Conservation (phyloP, 352 stramenopile genomes). For the Phytophthora rubi region DNA sequence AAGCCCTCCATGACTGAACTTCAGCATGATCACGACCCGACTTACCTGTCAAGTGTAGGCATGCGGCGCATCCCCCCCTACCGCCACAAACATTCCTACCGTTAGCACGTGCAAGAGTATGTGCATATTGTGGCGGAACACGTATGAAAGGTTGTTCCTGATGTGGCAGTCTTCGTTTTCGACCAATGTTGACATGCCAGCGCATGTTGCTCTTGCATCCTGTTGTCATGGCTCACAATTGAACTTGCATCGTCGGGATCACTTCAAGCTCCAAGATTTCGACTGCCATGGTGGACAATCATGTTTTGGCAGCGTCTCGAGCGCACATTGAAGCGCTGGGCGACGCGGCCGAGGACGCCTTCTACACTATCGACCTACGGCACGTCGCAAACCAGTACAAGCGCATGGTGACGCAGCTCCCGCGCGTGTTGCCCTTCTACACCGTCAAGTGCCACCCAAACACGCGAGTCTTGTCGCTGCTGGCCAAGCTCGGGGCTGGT, state of each 20-base stretch:
- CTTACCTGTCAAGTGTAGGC: constrained; percentile 14
- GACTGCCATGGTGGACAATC: constrained; percentile 13
- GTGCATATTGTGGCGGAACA: neutral
- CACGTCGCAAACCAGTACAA: constrained; percentile 56
- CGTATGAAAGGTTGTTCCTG: no score
- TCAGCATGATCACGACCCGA: constrained; percentile 11
- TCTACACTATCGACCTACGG: constrained; percentile 70
- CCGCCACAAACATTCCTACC: constrained; percentile 9
- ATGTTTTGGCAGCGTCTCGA: constrained; percentile 20
- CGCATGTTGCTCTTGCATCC: constrained; percentile 3
- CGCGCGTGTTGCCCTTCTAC: constrained; percentile 82
- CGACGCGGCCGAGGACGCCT: constrained; percentile 53
- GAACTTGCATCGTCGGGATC: constrained; percentile 10
- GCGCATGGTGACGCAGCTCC: constrained; percentile 53
- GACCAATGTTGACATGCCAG: constrained; percentile 34
- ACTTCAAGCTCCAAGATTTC: constrained; percentile 10
- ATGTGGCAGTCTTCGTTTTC: constrained; percentile 10
- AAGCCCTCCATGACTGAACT: neutral
- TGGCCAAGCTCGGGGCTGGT: constrained; percentile 54
- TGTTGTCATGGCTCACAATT: constrained; percentile 4
- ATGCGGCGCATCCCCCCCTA: constrained; percentile 19
- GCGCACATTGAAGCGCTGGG: constrained; percentile 36
- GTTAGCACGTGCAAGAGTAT: constrained; percentile 7
- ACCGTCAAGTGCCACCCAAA: constrained; percentile 93
- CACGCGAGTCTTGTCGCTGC: constrained; percentile 51